Conservation (phyloP, 495 filamentous ascomycete genomes). For the Tuber umbilicatum region DNA sequence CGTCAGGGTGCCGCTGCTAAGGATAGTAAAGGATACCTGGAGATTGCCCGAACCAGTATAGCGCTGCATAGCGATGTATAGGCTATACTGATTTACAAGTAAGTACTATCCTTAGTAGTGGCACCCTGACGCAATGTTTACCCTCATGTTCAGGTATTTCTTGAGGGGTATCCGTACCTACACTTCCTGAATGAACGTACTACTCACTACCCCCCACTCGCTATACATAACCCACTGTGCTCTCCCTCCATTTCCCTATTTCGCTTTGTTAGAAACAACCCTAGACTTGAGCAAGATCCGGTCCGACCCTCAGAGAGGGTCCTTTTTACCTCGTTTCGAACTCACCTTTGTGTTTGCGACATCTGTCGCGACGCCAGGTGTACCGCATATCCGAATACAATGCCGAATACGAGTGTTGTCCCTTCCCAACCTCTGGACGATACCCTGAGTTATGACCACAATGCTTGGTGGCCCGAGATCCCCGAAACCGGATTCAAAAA, state of each 20-base stretch:
- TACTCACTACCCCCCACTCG: neutral
- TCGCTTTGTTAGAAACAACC: neutral
- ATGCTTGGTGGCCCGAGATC: neutral
- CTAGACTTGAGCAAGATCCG: neutral
- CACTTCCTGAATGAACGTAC: neutral
- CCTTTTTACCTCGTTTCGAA: neutral
- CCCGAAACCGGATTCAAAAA: neutral
- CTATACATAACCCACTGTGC: neutral
- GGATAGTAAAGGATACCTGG: too few relatives aligned
- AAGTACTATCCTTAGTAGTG: too few relatives aligned
- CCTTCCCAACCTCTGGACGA: neutral
- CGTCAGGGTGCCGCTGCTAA: too few relatives aligned
- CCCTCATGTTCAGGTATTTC: too few relatives aligned
- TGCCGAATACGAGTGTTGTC: neutral
- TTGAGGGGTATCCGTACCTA: too few relatives aligned
- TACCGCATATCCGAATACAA: neutral
- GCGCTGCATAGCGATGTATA: too few relatives aligned
- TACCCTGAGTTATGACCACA: neutral
- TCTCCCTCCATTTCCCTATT: neutral
- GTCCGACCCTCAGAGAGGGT: neutral
- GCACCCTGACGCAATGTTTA: too few relatives aligned
- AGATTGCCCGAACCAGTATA: too few relatives aligned
- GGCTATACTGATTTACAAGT: too few relatives aligned
- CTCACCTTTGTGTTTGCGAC: neutral
- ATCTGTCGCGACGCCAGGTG: neutral